These are phyloP conservation scores for Talaromyces liani DNA, from an alignment of 495 filamentous ascomycete species.

Conservation along the genomic window DNA sequence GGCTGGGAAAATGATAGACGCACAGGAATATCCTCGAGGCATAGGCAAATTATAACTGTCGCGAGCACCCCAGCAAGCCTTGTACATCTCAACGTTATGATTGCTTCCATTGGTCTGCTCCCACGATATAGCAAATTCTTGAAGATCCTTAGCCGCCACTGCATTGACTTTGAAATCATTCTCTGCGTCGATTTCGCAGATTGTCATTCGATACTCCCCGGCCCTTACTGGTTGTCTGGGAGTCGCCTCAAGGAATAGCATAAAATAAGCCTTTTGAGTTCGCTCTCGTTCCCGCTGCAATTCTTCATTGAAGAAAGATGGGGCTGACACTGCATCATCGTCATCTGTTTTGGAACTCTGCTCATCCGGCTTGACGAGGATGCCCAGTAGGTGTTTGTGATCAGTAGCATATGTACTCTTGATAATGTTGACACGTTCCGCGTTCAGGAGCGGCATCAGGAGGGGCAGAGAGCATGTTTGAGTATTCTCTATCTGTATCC, in stretches of 20 bases:
- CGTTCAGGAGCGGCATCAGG: background rate
- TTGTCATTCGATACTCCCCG: background rate
- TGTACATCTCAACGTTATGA: background rate
- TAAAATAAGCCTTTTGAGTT: conserved; percentile 6
- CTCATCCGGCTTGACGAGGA: background rate
- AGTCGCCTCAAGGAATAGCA: background rate
- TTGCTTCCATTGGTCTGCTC: conserved; percentile 16
- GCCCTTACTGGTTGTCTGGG: background rate
- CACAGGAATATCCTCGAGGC: background rate
- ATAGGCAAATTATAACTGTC: background rate
- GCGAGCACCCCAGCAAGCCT: background rate
- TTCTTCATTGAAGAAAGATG: background rate
- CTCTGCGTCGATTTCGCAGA: conserved; percentile 25
- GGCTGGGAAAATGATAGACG: background rate
- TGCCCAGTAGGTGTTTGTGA: background rate
- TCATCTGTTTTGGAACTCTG: background rate
- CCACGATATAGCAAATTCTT: conserved; percentile 37
- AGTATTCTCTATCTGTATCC: conserved; percentile 8
- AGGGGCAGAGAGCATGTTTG: conserved; percentile 7
- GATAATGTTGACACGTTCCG: background rate
- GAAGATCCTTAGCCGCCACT: conserved; percentile 18
- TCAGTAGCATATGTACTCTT: background rate
- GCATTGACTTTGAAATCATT: conserved; percentile 24
- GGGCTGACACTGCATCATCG: background rate
- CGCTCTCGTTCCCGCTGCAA: background rate